These are phyloP conservation scores for Neofusicoccum parvum DNA, from an alignment of 2,329 filamentous ascomycete genomes.

Conservation along the genomic window DNA sequence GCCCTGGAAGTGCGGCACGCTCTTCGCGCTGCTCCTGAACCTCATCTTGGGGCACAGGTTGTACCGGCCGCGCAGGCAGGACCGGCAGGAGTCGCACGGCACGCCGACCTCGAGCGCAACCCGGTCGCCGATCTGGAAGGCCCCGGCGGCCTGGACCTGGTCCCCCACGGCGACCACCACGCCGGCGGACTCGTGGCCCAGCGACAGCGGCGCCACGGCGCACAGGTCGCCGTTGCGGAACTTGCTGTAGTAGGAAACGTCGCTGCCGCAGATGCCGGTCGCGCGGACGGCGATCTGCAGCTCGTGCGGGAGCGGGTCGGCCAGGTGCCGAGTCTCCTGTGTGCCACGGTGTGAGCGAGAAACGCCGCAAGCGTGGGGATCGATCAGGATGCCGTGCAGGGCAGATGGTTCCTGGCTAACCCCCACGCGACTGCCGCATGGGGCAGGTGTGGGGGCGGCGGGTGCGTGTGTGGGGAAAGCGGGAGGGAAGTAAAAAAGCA, in stretches of 20 bases:
- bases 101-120: constrained; percentile 29
- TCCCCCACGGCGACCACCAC: constrained; percentile 24
- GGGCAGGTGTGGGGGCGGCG: constrained; percentile 1
- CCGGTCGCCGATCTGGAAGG: constrained; percentile 26
- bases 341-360: constrained; percentile 14
- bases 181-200: constrained; percentile 38
- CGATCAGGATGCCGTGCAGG: constrained; percentile 4
- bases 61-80: constrained; percentile 46
- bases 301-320: constrained; percentile 58
- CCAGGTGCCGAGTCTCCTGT: constrained; percentile 59
- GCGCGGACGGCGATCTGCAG: constrained; percentile 67
- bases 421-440: neutral
- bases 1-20: constrained; percentile 46
- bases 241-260: constrained; percentile 72
- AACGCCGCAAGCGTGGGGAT: neutral
- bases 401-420: neutral
- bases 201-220: constrained; percentile 64
- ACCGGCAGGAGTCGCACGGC: constrained; percentile 37
- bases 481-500: constrained; percentile 30
- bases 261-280: constrained; percentile 70
- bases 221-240: constrained; percentile 72
- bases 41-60: constrained; percentile 46
- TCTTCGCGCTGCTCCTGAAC: constrained; percentile 47
- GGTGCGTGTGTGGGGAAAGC: constrained; percentile 22
- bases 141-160: constrained; percentile 31